phyloP scores from a whole-genome alignment of 495 filamentous ascomycete species.

The Cenococcum geophilum region DNA sequence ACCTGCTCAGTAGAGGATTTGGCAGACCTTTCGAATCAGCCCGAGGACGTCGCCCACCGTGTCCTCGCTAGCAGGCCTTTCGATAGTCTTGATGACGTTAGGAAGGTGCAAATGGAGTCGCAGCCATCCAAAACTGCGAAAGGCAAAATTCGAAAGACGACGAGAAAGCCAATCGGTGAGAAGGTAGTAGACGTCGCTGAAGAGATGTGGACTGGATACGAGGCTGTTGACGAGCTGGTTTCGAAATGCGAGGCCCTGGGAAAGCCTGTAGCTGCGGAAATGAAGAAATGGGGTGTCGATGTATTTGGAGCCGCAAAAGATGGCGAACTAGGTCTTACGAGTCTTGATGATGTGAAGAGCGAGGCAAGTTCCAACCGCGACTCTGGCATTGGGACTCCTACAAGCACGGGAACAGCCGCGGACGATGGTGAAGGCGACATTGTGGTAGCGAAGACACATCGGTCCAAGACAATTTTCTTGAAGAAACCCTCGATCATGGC shows the following conservation, averaged over 20 bases:
- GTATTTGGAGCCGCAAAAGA: conserved; percentile 56
- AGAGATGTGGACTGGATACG: conserved; percentile 66
- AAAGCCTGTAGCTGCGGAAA: conserved; percentile 58
- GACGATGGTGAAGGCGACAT: conserved; percentile 41
- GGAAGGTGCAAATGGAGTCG: conserved; percentile 50
- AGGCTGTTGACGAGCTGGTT: conserved; percentile 76
- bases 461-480: conserved; percentile 42
- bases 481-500: conserved; percentile 70
- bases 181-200: conserved; percentile 65
- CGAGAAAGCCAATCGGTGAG: conserved; percentile 56
- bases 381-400: conserved; percentile 69
- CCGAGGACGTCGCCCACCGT: conserved; percentile 56
- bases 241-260: conserved; percentile 63
- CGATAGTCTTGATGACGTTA: conserved; percentile 53
- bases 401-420: conserved; percentile 45
- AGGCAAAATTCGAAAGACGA: conserved; percentile 39
- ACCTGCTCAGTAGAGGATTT: conserved; percentile 64
- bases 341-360: conserved; percentile 43
- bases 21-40: conserved; percentile 67
- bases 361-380: conserved; percentile 44
- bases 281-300: conserved; percentile 74
- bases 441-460: background rate
- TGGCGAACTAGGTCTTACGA: conserved; percentile 64
- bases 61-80: conserved; percentile 70
- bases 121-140: conserved; percentile 46